These are phyloP conservation scores for Fusarium poae DNA, from an alignment of 2,329 filamentous ascomycete genomes.

Conservation along the genomic window DNA sequence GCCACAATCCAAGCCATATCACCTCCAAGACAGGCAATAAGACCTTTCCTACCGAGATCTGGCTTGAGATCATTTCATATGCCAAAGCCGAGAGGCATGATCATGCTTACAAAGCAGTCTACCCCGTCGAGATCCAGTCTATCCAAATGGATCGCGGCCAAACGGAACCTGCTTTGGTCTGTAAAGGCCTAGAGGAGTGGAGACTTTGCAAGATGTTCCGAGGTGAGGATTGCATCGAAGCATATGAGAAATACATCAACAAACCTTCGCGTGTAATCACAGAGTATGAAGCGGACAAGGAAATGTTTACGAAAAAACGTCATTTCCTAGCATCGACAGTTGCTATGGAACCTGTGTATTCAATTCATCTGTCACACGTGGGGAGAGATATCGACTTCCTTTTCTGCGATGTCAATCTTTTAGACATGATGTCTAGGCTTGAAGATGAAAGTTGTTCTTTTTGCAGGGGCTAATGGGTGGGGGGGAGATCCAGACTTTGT, in stretches of 20 bases:
- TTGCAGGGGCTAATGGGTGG: too few species aligned
- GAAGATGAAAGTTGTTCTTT: too few species aligned
- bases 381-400: background rate
- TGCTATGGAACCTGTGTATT: background rate
- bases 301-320: too few species aligned
- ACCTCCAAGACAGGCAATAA: background rate
- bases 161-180: background rate
- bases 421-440: background rate
- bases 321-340: too few species aligned
- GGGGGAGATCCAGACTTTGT: too few species aligned
- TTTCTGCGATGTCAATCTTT: background rate
- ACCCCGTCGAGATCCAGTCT: background rate
- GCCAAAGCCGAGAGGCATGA: background rate
- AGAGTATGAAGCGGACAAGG: too few species aligned
- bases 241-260: too few species aligned
- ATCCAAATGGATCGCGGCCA: background rate
- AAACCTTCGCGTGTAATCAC: too few species aligned
- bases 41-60: background rate
- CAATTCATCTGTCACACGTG: background rate
- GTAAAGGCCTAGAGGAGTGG: background rate
- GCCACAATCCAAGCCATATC: background rate
- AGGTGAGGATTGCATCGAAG: too few species aligned
- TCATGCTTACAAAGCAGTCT: background rate
- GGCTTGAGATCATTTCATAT: background rate
- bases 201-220: too few species aligned